A percentile compares a stretch with the other conserved stretches of the same genome.
These are phyloP conservation scores for Phialocephala subalpina DNA, from an alignment of 2,329 filamentous ascomycete genomes.

Conservation along the genomic window DNA sequence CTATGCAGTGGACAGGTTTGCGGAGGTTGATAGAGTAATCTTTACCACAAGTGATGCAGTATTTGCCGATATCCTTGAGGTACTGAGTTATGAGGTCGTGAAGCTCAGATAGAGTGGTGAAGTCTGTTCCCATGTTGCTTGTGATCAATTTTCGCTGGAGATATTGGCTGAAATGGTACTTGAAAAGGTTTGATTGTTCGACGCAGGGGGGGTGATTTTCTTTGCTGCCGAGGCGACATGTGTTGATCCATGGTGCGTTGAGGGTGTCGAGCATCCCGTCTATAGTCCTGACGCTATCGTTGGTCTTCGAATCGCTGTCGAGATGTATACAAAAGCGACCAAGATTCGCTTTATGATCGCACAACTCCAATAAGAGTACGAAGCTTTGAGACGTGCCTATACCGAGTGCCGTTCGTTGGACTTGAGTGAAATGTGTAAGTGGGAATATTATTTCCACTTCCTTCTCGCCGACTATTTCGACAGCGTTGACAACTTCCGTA, in stretches of 20 bases:
- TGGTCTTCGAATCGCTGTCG: slow-evolving; percentile 10
- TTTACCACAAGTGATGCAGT: slow-evolving; percentile 17
- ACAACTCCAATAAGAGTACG: slow-evolving; percentile 10
- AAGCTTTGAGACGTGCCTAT: slow-evolving; percentile 19
- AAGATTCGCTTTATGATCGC: slow-evolving; percentile 10
- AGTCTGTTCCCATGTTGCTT: not conserved
- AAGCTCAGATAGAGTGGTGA: slow-evolving; percentile 15
- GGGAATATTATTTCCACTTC: slow-evolving; percentile 26
- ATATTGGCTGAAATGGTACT: slow-evolving; percentile 13
- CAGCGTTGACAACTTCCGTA: slow-evolving; percentile 18
- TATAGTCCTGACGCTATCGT: not conserved
- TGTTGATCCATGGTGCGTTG: slow-evolving; percentile 3
- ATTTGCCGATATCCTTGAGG: slow-evolving; percentile 9
- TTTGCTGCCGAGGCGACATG: not conserved
- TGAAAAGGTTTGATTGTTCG: slow-evolving; percentile 4
- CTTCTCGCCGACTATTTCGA: slow-evolving; percentile 20
- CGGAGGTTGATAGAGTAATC: slow-evolving; percentile 3
- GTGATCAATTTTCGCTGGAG: slow-evolving; percentile 8
- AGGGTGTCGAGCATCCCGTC: not conserved
- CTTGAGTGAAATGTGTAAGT: slow-evolving; percentile 16
- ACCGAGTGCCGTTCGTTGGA: slow-evolving; percentile 18
- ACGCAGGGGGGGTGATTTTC: slow-evolving; percentile 1
- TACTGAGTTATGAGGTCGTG: slow-evolving; percentile 9
- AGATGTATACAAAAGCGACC: slow-evolving; percentile 23
- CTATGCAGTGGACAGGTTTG: slow-evolving; percentile 6